A percentile compares a stretch with the other conserved stretches of the same genome.
Conservation (phyloP, 257 asterid genomes). For the Forsythia viridissima region DNA sequence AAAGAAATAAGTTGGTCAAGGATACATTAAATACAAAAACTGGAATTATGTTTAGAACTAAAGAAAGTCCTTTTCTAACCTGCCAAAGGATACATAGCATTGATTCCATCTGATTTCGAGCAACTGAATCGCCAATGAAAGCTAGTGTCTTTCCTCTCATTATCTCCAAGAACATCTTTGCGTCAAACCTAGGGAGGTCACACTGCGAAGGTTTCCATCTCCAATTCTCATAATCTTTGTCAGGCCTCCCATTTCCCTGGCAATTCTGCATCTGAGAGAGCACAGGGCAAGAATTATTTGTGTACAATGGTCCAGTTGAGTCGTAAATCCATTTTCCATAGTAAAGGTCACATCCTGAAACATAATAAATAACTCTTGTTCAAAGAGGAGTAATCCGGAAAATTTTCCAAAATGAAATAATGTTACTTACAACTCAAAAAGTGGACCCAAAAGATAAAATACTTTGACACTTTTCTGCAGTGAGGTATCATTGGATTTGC, state of each 20-base stretch:
- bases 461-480: not conserved
- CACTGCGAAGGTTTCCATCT: slow-evolving; percentile 90
- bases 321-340: slow-evolving; percentile 85
- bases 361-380: not conserved
- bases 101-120: slow-evolving; percentile 98
- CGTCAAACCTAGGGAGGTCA: slow-evolving; percentile 75
- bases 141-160: slow-evolving; percentile 96
- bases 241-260: slow-evolving; percentile 97
- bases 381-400: not conserved
- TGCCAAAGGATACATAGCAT: slow-evolving; percentile 95
- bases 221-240: slow-evolving; percentile 88
- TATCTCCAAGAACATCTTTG: slow-evolving; percentile 70
- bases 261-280: slow-evolving; percentile 91
- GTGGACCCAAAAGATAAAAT: not conserved
- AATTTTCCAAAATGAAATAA: not conserved
- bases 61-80: slow-evolving; percentile 39
- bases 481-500: not conserved
- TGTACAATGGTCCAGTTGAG: slow-evolving; percentile 70
- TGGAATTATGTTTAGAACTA: slow-evolving; percentile 10
- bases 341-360: slow-evolving; percentile 82
- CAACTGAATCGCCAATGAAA: slow-evolving; percentile 93
- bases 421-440: not conserved
- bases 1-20: not conserved
- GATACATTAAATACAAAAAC: not conserved
- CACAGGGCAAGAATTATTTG: slow-evolving; percentile 81